phyloP scores from a whole-genome alignment of 2,329 filamentous ascomycete genomes.

The Colletotrichum filicis region DNA sequence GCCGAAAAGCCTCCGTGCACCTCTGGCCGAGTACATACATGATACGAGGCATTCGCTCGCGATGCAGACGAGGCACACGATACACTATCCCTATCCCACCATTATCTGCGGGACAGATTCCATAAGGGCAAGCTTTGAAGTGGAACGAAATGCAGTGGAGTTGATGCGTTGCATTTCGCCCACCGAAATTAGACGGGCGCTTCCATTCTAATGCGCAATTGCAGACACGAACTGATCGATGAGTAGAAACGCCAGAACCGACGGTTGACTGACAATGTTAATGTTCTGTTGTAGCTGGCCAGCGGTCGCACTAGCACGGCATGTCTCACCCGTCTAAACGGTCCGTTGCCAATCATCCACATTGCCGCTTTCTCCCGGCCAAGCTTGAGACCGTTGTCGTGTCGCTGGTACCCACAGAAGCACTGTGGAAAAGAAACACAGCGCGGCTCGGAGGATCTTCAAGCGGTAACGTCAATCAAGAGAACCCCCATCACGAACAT shows the following conservation, averaged over 20 bases:
- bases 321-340: slow-evolving; percentile 13
- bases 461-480: slow-evolving; percentile 9
- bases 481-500: neutral
- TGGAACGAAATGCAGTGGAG: slow-evolving; percentile 14
- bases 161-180: neutral
- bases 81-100: neutral
- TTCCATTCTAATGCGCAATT: slow-evolving; percentile 10
- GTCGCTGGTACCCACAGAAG: slow-evolving; percentile 22
- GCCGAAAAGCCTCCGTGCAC: neutral
- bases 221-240: neutral
- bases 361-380: slow-evolving; percentile 31
- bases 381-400: slow-evolving; percentile 26
- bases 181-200: slow-evolving; percentile 6
- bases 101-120: neutral
- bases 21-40: neutral
- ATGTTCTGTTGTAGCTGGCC: neutral
- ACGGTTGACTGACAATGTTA: neutral
- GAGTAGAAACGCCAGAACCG: neutral
- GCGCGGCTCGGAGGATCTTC: slow-evolving; percentile 9
- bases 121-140: slow-evolving; percentile 9
- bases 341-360: slow-evolving; percentile 28
- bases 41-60: neutral
- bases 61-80: slow-evolving; percentile 15
- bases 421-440: slow-evolving; percentile 8
- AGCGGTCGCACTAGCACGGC: slow-evolving; percentile 20